Conservation (phyloP, 2,329 filamentous ascomycete genomes). For the Trichoderma guizhouense region DNA sequence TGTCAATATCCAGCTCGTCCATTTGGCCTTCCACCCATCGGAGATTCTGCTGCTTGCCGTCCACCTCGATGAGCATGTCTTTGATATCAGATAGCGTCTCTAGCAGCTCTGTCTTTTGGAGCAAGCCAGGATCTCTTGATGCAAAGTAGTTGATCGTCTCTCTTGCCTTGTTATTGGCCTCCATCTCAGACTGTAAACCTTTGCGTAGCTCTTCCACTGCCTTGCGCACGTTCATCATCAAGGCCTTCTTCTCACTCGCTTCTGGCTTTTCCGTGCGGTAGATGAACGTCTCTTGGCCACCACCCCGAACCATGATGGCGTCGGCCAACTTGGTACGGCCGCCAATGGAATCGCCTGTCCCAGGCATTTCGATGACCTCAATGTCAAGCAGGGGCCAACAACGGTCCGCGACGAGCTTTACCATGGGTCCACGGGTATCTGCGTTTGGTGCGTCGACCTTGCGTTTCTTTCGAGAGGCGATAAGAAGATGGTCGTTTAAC, state of each 20-base stretch:
- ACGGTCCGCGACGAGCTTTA: slow-evolving; percentile 85
- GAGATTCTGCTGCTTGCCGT: slow-evolving; percentile 93
- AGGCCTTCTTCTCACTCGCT: slow-evolving; percentile 70
- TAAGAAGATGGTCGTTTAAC: slow-evolving; percentile 88
- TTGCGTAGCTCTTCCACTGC: slow-evolving; percentile 89
- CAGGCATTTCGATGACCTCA: slow-evolving; percentile 84
- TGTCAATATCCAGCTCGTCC: slow-evolving; percentile 93
- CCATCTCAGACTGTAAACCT: slow-evolving; percentile 78
- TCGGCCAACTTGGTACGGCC: slow-evolving; percentile 66
- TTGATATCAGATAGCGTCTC: slow-evolving; percentile 75
- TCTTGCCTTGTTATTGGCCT: slow-evolving; percentile 77
- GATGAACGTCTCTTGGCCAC: slow-evolving; percentile 87
- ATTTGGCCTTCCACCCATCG: slow-evolving; percentile 95
- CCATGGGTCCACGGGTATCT: slow-evolving; percentile 51
- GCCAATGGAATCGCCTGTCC: slow-evolving; percentile 54
- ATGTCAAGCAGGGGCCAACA: slow-evolving; percentile 95
- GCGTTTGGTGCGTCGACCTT: slow-evolving; percentile 64
- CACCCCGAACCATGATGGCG: slow-evolving; percentile 82
- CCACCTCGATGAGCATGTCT: slow-evolving; percentile 90
- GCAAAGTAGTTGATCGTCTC: slow-evolving; percentile 86
- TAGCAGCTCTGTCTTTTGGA: slow-evolving; percentile 76
- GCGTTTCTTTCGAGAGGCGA: slow-evolving; percentile 91
- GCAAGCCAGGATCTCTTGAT: slow-evolving; percentile 69
- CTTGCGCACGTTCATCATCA: slow-evolving; percentile 88
- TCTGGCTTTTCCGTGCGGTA: slow-evolving; percentile 86